Base-by-base conservation (phyloP, 495 filamentous ascomycete genomes). In the Clavariopsis aquatica region DNA sequence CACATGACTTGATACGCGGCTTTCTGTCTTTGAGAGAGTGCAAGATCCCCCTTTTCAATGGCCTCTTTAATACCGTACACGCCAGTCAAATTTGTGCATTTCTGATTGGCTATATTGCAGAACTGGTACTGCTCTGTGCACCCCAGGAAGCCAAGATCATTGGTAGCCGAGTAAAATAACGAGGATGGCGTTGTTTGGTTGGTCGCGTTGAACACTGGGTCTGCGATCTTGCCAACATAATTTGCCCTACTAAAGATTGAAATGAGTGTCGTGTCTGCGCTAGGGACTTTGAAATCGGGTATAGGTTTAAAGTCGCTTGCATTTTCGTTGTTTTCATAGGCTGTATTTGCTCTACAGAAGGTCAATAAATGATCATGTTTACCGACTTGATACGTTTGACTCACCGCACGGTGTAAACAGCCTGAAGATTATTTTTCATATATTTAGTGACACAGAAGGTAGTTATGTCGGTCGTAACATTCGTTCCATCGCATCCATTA, bases 71-170 rank as follows among this genome's bases (percentile, higher is more conserved):
- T 22, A 13, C 49, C 66, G 26, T 64, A 65, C 19, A 69, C 17
- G 10, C 66, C 66, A 5, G 55, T 56, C n/a, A 69, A 36, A 12
- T 34, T 22, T 4, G 66, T 64, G 49, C 66, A 69, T 31, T 28
- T 28, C 13, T 43, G 20, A 15, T 23, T 54, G 1, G 29, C 47
- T 24, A n/a, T 27, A 47, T 62, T 62, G 54, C 67, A 70, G 31
- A 62, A 62, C 31, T 66, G 57, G 52, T 70, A 66, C 34, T 70
- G 67, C 43, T 70, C 63, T 22, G 51, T 62, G 27, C 67, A 70
- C 8, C 67, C 67, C 1, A 62, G 55, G 19, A 70, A 36, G 0
- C 38, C 19, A 15, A 65, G 49, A 46, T 60, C 52, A 27, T 38
- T 47, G 22, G 43, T 24, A 0, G 61, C 29, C 2, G 29, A 34